Base-by-base conservation (phyloP, 78 protist genomes). In the Cavenderia fasciculata region DNA sequence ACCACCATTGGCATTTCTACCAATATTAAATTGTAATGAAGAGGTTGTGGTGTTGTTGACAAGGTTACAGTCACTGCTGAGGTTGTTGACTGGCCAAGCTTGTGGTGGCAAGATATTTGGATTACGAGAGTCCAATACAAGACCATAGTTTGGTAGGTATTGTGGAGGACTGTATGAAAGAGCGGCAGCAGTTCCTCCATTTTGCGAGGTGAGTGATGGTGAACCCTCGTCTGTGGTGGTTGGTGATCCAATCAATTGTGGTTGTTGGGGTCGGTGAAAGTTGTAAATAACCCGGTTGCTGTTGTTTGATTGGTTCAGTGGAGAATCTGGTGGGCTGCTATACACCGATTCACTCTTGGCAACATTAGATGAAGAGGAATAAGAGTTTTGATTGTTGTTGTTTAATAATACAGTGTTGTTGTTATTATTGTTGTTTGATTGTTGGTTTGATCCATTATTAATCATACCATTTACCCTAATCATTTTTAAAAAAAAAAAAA, bases 101-200 rank as follows among this genome's bases (percentile, higher is more conserved):
- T 79, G 88, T 51, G 88, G 88, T 29, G 88, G 88, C 11, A 79
- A 63, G 16, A 79, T 79, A 4, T 40, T 59, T 31, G 52, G 21
- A 52, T 66, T 79, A 10, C 27, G 10, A 44, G 59, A 70, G 44
- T 62, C 29, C 44, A 79, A 69, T 18, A 79, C 88, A 25, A 79
- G 36, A 79, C 88, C 88, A 66, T 79, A 79, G 47, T 79, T 79
- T 63, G 88, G 88, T 38, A 79, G 36, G 59, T 66, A 79, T 25
- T 66, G 59, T 33, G 72, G 72, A 38, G 72, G 72, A 40, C 54
- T 63, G 25, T 5, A 61, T 4, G 21, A 31, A 27, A 61, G 5
- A 36, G 69, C 16, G 12, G 69, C 16, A 31, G 21, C 16, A 23
- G 21, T 61, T 27, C n/a, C n/a, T 12, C 36, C n/a, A 23, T 36